Base-by-base conservation (phyloP, 164 flowering plant genomes). In the Aristolochia californica region DNA sequence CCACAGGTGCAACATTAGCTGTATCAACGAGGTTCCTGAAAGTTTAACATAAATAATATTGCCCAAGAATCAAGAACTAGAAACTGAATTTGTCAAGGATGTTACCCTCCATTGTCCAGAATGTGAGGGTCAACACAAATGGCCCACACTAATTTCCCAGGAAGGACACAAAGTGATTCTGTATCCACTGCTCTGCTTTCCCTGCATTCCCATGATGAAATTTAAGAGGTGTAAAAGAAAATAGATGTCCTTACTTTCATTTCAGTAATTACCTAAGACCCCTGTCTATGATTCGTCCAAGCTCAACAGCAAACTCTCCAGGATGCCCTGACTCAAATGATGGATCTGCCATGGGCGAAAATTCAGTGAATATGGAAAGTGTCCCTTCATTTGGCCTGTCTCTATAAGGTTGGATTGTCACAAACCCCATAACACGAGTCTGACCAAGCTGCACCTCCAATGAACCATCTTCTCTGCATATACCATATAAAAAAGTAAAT, bases 331-430 rank as follows among this genome's bases (percentile, higher is more conserved):
- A 65, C 70, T 93, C 99, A 73, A 89, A 93, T 40, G 95, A 79
- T 47, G 96, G 97, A 74, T 93, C 99, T 54, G 97, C 97, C 96
- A 93, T 93, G 0, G 99, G 97, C 27, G 99, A 93, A 69, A 93
- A 93, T 59, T 93, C 99, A 4, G 86, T 89, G 62, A 62, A 93
- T 30, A 93, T 78, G 18, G 95, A 69, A 45, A 89, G 83, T 17
- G 84, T 53, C 18, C 99, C 99, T 74, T 93, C 99, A 62, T 83
- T 89, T 15, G 91, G 88, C 66, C 97, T 69, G 60, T 93, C 99
- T 23, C 81, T 70, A 63, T 84, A 93, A 58, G 99, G 99, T 70
- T 89, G 87, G 45, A 81, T 83, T 43, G 90, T 83, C 53, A 89
- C 97, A 73, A 81, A 80, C 45, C 80, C 84, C 94, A 89, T 87